phyloP scores from a whole-genome alignment of 768 basidiomycete genomes.

The Astraeus odoratus region DNA sequence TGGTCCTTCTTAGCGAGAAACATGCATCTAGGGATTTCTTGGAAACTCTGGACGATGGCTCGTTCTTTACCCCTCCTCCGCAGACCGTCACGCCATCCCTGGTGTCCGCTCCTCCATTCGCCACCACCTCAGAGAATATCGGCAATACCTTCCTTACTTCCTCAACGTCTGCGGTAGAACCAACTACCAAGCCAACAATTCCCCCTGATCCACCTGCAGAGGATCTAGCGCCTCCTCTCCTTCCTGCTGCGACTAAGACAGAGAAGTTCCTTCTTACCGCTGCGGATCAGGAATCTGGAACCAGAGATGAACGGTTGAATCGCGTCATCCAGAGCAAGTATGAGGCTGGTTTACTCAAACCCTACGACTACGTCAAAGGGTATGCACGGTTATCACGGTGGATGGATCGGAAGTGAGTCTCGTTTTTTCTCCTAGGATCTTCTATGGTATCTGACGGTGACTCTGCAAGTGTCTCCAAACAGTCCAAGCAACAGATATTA shows the following conservation, averaged over 20 bases:
- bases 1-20: not conserved
- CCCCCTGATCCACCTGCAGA: conserved; percentile 25
- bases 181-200: conserved; percentile 18
- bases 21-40: conserved; percentile 63
- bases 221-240: conserved; percentile 41
- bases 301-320: conserved; percentile 82
- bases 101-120: conserved; percentile 34
- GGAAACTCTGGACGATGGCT: conserved; percentile 78
- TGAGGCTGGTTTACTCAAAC: conserved; percentile 90
- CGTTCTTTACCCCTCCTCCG: conserved; percentile 66
- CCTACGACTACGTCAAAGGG: conserved; percentile 95
- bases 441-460: not conserved
- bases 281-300: conserved; percentile 89
- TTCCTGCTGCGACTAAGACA: conserved; percentile 71
- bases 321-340: conserved; percentile 94
- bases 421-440: not conserved
- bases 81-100: conserved; percentile 42
- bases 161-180: conserved; percentile 13
- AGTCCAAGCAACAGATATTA: conserved; percentile 87
- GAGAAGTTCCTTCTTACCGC: conserved; percentile 90
- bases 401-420: conserved; percentile 86
- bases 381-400: conserved; percentile 86
- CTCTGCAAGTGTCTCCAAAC: conserved; percentile 66
- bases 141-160: conserved; percentile 12
- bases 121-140: conserved; percentile 7